phyloP scores from a whole-genome alignment of 306 rosid species.

The Luffa acutangula region DNA sequence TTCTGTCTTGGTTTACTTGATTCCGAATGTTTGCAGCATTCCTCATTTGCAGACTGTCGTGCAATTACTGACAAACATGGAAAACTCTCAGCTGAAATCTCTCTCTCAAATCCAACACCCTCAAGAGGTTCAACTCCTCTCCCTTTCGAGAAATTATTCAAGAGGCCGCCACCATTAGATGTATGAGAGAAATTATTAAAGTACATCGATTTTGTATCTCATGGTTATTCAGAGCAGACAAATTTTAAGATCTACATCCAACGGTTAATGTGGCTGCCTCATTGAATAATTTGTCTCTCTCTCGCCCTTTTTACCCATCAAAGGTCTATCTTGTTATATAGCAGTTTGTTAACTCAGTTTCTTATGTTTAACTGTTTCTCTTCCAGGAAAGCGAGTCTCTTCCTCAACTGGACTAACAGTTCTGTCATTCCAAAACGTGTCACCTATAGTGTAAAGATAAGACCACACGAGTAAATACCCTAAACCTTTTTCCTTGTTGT shows the following conservation, averaged over 20 bases:
- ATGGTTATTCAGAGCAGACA: too few species aligned
- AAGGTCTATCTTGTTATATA: not conserved
- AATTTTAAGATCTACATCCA: too few species aligned
- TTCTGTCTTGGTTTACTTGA: slow-evolving; percentile 13
- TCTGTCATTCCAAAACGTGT: not conserved
- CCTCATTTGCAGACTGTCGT: slow-evolving; percentile 63
- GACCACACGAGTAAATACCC: not conserved
- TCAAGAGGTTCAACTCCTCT: slow-evolving; percentile 42
- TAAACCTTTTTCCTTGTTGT: not conserved
- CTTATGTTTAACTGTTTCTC: not conserved
- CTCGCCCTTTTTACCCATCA: too few species aligned
- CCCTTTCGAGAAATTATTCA: not conserved
- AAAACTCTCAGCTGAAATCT: slow-evolving; percentile 61
- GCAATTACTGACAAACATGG: slow-evolving; percentile 75
- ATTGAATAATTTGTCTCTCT: not conserved
- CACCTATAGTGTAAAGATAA: not conserved
- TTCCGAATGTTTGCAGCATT: slow-evolving; percentile 36
- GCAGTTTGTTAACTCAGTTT: not conserved
- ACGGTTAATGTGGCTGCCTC: too few species aligned
- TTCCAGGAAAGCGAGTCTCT: slow-evolving; percentile 31
- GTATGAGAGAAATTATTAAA: too few species aligned
- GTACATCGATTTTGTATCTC: too few species aligned
- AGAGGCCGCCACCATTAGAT: too few species aligned
- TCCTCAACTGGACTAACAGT: slow-evolving; percentile 18
- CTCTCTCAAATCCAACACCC: slow-evolving; percentile 28